phyloP scores from a whole-genome alignment of 768 basidiomycete species.

The Pleurotus sapidus region DNA sequence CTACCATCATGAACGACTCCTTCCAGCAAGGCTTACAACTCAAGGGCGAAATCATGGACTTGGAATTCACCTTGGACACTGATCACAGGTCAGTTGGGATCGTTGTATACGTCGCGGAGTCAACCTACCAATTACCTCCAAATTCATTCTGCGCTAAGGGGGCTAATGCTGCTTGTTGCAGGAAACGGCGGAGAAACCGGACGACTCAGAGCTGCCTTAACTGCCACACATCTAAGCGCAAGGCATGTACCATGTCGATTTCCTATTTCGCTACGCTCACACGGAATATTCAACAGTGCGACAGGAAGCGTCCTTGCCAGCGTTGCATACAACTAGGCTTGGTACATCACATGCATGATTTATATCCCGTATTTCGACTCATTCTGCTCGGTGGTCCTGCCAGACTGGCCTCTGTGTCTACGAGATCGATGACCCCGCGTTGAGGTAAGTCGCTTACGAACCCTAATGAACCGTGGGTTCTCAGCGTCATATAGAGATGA shows the following conservation, averaged over 20 bases:
- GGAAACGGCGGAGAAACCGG: slow-evolving; percentile 86
- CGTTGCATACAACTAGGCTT: slow-evolving; percentile 88
- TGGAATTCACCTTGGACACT: slow-evolving; percentile 70
- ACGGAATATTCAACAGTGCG: slow-evolving; percentile 53
- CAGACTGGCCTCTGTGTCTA: slow-evolving; percentile 95
- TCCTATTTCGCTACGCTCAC: neutral
- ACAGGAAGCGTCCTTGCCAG: slow-evolving; percentile 88
- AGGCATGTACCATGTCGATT: slow-evolving; percentile 44
- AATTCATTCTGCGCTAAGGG: slow-evolving; percentile 47
- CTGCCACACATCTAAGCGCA: slow-evolving; percentile 93
- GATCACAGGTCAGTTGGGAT: slow-evolving; percentile 52
- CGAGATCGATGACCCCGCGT: slow-evolving; percentile 86
- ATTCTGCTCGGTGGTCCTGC: slow-evolving; percentile 1
- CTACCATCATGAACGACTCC: slow-evolving; percentile 51
- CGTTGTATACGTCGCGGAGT: slow-evolving; percentile 13
- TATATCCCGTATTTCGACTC: slow-evolving; percentile 1
- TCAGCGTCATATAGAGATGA: slow-evolving; percentile 56
- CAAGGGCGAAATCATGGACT: slow-evolving; percentile 77
- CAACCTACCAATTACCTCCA: slow-evolving; percentile 34
- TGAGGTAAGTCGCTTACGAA: slow-evolving; percentile 43
- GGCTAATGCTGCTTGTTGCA: slow-evolving; percentile 43
- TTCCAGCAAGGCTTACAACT: slow-evolving; percentile 55
- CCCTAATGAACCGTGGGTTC: neutral
- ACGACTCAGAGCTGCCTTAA: slow-evolving; percentile 88
- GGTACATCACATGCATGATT: slow-evolving; percentile 33